phyloP scores from a whole-genome alignment of 2,329 filamentous ascomycete genomes.

The Cadophora sp. region DNA sequence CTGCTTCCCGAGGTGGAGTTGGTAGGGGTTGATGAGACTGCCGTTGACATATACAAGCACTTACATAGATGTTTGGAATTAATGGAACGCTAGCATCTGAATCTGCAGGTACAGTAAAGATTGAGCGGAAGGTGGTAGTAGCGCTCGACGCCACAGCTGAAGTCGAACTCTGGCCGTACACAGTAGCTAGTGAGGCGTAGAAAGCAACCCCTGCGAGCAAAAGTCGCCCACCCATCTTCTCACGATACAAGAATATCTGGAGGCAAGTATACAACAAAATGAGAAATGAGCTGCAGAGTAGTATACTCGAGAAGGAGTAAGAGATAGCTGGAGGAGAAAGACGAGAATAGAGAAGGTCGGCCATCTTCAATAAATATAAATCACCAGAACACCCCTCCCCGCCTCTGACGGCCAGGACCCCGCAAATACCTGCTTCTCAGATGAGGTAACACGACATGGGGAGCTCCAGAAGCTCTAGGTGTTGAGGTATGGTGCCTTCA shows the following conservation, averaged over 20 bases:
- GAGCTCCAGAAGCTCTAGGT: neutral
- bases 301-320: conserved; percentile 5
- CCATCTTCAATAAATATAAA: conserved; percentile 20
- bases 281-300: conserved; percentile 27
- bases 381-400: neutral
- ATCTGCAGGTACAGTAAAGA: conserved; percentile 55
- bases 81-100: conserved; percentile 54
- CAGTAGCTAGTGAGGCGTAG: conserved; percentile 22
- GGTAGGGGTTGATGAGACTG: neutral
- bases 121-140: conserved; percentile 33
- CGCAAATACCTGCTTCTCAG: neutral
- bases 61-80: conserved; percentile 61
- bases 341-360: neutral
- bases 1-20: neutral
- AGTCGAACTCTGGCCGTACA: conserved; percentile 30
- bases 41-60: conserved; percentile 34
- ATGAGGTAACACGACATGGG: conserved; percentile 2
- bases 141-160: conserved; percentile 17
- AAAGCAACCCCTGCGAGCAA: conserved; percentile 28
- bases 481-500: neutral
- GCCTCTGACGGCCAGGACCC: conserved; percentile 3
- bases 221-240: conserved; percentile 29
- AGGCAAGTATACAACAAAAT: conserved; percentile 20
- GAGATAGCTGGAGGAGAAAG: conserved; percentile 6
- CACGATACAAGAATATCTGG: conserved; percentile 22